Evolutionary conservation across 2,329 filamentous ascomycete species (phyloP).

Genomic region (Magnaporthiopsis rhizophila): DNA sequence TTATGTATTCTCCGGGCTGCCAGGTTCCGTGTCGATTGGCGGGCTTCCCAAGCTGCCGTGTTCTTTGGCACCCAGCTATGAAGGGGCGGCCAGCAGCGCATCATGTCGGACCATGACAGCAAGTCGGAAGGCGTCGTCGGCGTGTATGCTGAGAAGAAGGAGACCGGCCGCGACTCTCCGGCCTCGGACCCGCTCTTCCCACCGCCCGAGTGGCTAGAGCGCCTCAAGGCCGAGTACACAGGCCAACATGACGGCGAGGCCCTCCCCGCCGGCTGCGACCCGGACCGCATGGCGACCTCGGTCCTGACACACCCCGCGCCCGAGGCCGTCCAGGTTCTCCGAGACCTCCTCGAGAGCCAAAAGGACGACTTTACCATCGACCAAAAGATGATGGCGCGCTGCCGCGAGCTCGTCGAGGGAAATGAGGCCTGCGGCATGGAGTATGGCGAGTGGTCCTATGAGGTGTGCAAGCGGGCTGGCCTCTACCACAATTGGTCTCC

Average conservation of each 20-base stretch:
- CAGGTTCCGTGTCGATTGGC: background rate
- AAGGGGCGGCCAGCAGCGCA: background rate
- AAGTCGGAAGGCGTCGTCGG: background rate
- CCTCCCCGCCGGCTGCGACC: conserved; percentile 5
- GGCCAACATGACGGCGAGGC: conserved; percentile 5
- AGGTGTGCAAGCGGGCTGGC: conserved; percentile 17
- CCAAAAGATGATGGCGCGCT: conserved; percentile 14
- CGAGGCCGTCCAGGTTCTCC: conserved; percentile 7
- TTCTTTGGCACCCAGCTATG: too few relatives aligned
- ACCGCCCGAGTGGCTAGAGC: conserved; percentile 5
- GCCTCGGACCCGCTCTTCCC: background rate
- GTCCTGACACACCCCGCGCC: conserved; percentile 1
- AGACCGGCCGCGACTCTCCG: background rate
- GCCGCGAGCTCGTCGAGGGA: conserved; percentile 17
- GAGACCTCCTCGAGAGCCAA: conserved; percentile 14
- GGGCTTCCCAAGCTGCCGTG: background rate
- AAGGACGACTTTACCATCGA: conserved; percentile 22
- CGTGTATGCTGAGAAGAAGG: background rate
- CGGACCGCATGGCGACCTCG: conserved; percentile 1
- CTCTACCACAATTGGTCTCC: conserved; percentile 26
- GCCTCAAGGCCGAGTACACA: conserved; percentile 7
- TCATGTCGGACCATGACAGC: background rate
- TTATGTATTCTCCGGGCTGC: background rate
- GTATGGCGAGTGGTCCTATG: conserved; percentile 20
- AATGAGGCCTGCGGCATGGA: conserved; percentile 19